These are phyloP conservation scores for Withania somnifera DNA, from an alignment of 305 asterid genomes.

Conservation along the genomic window DNA sequence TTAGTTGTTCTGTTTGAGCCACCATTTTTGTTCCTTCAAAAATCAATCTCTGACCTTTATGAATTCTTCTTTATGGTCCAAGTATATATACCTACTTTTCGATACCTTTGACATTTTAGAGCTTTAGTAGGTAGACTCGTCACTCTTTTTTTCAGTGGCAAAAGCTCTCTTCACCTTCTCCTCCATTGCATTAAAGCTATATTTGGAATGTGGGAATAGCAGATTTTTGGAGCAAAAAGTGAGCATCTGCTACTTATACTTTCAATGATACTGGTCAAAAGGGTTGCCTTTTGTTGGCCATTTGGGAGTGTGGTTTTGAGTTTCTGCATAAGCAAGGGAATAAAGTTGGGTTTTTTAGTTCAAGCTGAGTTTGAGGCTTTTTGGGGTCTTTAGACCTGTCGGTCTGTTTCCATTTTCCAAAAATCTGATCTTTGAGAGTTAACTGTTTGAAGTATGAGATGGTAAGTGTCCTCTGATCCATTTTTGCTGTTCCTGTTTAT, in stretches of 20 bases:
- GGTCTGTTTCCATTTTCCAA: conserved; percentile 21
- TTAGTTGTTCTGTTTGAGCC: background rate
- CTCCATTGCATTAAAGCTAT: conserved; percentile 31
- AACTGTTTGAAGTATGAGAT: conserved; percentile 20
- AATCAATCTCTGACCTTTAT: conserved; percentile 1
- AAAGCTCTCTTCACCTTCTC: conserved; percentile 9
- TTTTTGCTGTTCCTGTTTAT: conserved; percentile 5
- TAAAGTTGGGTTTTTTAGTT: conserved; percentile 33
- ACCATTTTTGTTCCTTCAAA: conserved; percentile 12
- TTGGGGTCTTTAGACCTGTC: conserved; percentile 17
- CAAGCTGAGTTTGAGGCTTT: conserved; percentile 27
- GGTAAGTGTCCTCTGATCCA: conserved; percentile 21
- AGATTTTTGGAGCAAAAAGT: conserved; percentile 12
- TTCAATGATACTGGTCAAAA: conserved; percentile 32
- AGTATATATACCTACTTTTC: conserved; percentile 21
- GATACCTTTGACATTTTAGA: conserved; percentile 31
- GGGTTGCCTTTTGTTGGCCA: conserved; percentile 24
- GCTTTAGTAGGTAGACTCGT: conserved; percentile 23
- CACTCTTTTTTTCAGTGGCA: conserved; percentile 36
- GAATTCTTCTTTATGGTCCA: background rate
- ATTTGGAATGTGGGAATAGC: conserved; percentile 17
- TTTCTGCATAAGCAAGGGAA: conserved; percentile 20
- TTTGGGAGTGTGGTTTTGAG: background rate
- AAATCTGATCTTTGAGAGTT: conserved; percentile 34
- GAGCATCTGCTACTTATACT: conserved; percentile 7